phyloP scores from a whole-genome alignment of 192 early-diverging fungal genomes.

The Globomyces pollinis-pini region DNA sequence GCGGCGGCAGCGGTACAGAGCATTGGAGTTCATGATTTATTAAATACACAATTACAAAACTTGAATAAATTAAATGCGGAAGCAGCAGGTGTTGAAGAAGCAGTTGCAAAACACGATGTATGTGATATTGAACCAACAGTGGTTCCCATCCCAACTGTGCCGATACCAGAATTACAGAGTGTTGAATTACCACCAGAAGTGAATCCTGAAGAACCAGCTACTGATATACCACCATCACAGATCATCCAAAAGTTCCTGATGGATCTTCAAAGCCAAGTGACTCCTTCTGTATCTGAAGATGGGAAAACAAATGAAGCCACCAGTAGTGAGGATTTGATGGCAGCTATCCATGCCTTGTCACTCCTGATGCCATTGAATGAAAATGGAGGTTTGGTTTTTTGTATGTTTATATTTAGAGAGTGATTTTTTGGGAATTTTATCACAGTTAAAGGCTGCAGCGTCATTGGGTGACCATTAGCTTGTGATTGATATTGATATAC shows the following conservation, averaged over 20 bases:
- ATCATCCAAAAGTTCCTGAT: constrained; percentile 14
- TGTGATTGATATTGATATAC: too few relatives aligned
- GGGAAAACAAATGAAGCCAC: background rate
- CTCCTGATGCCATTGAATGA: constrained; percentile 16
- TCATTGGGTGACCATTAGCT: too few relatives aligned
- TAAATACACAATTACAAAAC: too few relatives aligned
- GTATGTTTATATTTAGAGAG: too few relatives aligned
- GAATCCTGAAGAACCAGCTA: background rate
- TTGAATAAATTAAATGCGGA: too few relatives aligned
- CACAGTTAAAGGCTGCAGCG: too few relatives aligned
- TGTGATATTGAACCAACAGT: too few relatives aligned
- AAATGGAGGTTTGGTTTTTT: constrained; percentile 6
- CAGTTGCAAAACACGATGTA: too few relatives aligned
- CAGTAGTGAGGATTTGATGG: constrained; percentile 16
- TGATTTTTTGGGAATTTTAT: too few relatives aligned
- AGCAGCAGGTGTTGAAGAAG: too few relatives aligned
- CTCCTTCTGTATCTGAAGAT: background rate
- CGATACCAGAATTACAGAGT: background rate
- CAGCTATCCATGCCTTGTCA: constrained; percentile 20
- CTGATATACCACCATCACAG: constrained; percentile 12
- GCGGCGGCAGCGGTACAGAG: too few relatives aligned
- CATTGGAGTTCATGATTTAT: too few relatives aligned
- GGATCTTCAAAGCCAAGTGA: constrained; percentile 12
- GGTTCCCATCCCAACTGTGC: background rate
- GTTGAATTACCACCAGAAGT: background rate